A percentile compares a stretch with the other conserved stretches of the same genome.
phyloP scores from a whole-genome alignment of 495 filamentous ascomycete genomes.

The Daldinia vernicosa region DNA sequence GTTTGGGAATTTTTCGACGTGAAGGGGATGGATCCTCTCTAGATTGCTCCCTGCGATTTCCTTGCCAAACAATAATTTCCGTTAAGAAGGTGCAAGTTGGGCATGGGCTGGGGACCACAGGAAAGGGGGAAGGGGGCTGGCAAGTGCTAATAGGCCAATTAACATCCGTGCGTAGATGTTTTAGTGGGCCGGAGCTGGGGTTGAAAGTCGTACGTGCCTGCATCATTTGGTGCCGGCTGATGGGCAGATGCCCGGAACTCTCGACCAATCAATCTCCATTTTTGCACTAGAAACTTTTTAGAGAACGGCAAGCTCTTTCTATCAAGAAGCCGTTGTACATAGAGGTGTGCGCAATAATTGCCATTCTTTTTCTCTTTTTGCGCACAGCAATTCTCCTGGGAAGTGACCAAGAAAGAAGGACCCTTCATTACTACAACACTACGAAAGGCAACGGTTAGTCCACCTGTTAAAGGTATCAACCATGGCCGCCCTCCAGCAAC shows the following conservation, averaged over 20 bases:
- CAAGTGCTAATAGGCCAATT: conserved; percentile 52
- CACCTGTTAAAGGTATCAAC: conserved; percentile 16
- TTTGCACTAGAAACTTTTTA: conserved; percentile 37
- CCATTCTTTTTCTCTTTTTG: not conserved
- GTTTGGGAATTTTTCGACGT: conserved; percentile 40
- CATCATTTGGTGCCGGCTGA: conserved; percentile 40
- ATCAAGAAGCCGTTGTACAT: conserved; percentile 1
- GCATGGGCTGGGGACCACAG: conserved; percentile 35
- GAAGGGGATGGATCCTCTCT: conserved; percentile 43
- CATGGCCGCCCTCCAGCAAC: conserved; percentile 57
- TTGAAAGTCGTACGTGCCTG: conserved; percentile 29
- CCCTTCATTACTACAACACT: not conserved
- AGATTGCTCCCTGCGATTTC: conserved; percentile 51
- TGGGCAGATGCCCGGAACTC: conserved; percentile 32
- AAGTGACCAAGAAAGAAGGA: not conserved
- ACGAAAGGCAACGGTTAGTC: not conserved
- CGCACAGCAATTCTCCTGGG: not conserved
- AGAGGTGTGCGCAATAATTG: not conserved
- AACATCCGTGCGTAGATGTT: conserved; percentile 45
- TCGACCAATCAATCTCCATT: conserved; percentile 23
- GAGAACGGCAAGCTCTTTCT: conserved; percentile 27
- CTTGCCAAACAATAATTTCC: conserved; percentile 61
- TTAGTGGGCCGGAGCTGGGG: conserved; percentile 34
- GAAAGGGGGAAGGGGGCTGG: conserved; percentile 54
- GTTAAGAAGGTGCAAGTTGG: conserved; percentile 51